Base-by-base conservation (phyloP, 768 basidiomycete genomes). In the Podaxis rugospora region DNA sequence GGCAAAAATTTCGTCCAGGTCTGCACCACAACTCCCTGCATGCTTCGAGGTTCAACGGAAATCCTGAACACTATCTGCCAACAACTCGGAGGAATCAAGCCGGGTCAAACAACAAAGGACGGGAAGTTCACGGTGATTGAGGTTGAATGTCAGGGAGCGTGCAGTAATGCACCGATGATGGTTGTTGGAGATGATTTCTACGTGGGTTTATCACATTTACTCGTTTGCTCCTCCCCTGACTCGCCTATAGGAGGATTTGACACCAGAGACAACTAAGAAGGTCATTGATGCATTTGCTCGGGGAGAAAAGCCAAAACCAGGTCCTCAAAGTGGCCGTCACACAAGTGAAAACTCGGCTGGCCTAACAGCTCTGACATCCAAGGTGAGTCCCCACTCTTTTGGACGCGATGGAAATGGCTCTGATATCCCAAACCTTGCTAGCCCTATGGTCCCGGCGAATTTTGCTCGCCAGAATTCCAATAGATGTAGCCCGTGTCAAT, bases 11-110 rank as follows among this genome's bases (percentile, higher is more conserved):
- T 98, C 69, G 88, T 99, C 36, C 96, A 98, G 76, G 92, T 98
- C 60, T 99, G 97, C 81, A 98, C 97, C 32, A 98, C 97, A 37
- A 98, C 97, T 6, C 97, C 97, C 16, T 99, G 97, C 78, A 95
- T 96, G 90, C 82, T 99, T 37, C 82, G 85, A 63, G 96, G 95
- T 51, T 95, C 94, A 18, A 93, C 90, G 63, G 88, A 92, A 36
- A 95, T 98, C 66, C 82, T 97, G 47, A 79, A 95, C 65, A 87
- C 95, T 28, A 89, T 91, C 51, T 88, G 90, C 70, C 72, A 80
- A 55, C 91, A 97, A 68, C 84, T 98, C 21, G 90, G 90, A 51
- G 88, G 87, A 14, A 83, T 95, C 66, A 84, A 89, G 65, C 88
- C 92, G 23, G 96, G 96, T 5, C 85, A 92, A 71, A 95, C 95